These are phyloP conservation scores for Trichosanthes cucumerina DNA, from an alignment of 306 rosid species.

Conservation along the genomic window DNA sequence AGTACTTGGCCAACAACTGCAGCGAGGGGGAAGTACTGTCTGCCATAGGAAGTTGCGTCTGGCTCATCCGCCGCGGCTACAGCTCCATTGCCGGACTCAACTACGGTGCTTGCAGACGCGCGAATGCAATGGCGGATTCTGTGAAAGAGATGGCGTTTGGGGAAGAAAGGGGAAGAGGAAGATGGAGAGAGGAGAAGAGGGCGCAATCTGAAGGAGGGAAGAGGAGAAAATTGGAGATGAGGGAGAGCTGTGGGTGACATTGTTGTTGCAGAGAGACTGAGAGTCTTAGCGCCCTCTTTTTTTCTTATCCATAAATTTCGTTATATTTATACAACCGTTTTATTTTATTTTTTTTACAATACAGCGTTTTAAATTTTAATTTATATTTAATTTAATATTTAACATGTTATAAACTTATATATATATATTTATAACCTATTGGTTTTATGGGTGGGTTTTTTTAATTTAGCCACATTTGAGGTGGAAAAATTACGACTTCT, in stretches of 20 bases:
- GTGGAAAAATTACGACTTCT: too few relatives aligned
- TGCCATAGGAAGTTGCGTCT: conserved; percentile 32
- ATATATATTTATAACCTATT: too few relatives aligned
- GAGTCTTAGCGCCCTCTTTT: background rate
- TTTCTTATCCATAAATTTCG: conserved; percentile 7
- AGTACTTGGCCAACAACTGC: conserved; percentile 92
- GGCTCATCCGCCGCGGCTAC: conserved; percentile 25
- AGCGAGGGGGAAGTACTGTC: conserved; percentile 83
- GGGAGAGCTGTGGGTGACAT: conserved; percentile 14
- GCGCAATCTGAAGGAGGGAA: conserved; percentile 15
- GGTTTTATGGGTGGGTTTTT: too few relatives aligned
- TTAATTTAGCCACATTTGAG: too few relatives aligned
- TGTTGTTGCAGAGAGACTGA: conserved; percentile 18
- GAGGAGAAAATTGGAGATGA: conserved; percentile 19
- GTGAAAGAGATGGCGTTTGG: conserved; percentile 11
- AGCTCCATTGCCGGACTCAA: conserved; percentile 64
- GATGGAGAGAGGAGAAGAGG: conserved; percentile 21
- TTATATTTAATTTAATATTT: too few relatives aligned
- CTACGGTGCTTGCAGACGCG: conserved; percentile 14
- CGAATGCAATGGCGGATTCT: conserved; percentile 17
- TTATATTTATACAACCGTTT: background rate
- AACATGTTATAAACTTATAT: too few relatives aligned
- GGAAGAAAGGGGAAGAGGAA: background rate
- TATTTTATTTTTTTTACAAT: too few relatives aligned
- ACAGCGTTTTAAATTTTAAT: too few relatives aligned